Percentiles rank a stretch among this genome's conserved stretches.
phyloP scores from a whole-genome alignment of 176 grass and related monocot genomes.

The Zoysia japonica region DNA sequence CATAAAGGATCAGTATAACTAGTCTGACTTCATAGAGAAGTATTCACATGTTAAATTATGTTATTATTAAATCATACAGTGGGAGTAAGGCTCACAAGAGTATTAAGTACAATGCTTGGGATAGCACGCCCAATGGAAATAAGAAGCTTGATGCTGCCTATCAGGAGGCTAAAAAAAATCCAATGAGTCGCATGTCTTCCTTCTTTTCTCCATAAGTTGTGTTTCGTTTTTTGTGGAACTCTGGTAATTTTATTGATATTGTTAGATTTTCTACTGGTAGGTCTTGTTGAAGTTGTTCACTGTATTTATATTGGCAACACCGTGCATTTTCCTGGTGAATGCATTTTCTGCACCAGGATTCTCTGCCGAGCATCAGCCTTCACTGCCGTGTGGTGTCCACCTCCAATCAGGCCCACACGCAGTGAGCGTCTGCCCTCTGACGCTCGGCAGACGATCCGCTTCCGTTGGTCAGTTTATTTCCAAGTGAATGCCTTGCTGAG shows the following conservation, averaged over 20 bases:
- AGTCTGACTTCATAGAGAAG: conserved; percentile 63
- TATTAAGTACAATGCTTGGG: conserved; percentile 89
- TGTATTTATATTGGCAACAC: not conserved
- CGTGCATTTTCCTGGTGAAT: conserved; percentile 60
- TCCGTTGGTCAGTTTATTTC: conserved; percentile 67
- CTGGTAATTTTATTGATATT: not conserved
- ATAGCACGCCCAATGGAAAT: conserved; percentile 88
- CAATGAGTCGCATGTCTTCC: conserved; percentile 59
- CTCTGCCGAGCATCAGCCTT: too few species aligned
- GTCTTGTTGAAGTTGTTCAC: not conserved
- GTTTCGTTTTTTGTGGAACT: not conserved
- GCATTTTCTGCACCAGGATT: not conserved
- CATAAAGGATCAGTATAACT: conserved; percentile 69
- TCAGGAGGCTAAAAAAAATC: conserved; percentile 67
- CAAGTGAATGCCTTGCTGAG: conserved; percentile 55
- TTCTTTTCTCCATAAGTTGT: conserved; percentile 88
- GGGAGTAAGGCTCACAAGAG: conserved; percentile 93
- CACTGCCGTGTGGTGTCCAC: too few species aligned
- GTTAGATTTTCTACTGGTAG: not conserved
- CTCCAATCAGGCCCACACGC: too few species aligned
- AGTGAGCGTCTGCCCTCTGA: too few species aligned
- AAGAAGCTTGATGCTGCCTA: conserved; percentile 87
- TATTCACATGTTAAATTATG: conserved; percentile 75
- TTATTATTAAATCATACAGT: conserved; percentile 92
- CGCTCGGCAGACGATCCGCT: too few species aligned